These are phyloP conservation scores for Moesziomyces sp. DNA, from an alignment of 1,284 basidiomycete species.

Conservation along the genomic window DNA sequence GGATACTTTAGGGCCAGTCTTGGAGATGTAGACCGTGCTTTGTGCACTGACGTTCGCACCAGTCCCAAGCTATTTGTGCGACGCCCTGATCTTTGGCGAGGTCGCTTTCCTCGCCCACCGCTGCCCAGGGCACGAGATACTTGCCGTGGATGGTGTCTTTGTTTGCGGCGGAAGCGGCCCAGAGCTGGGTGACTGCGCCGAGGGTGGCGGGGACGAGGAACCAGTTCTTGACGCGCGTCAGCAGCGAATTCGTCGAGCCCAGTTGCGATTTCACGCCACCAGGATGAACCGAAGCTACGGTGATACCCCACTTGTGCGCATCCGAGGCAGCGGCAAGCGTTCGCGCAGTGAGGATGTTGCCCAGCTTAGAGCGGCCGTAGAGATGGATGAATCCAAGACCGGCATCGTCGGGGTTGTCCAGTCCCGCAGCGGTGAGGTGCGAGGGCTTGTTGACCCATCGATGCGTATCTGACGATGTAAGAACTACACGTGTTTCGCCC, in stretches of 20 bases:
- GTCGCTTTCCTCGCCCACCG: constrained; percentile 23
- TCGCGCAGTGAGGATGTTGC: constrained; percentile 33
- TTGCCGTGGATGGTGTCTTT: constrained; percentile 24
- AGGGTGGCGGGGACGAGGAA: constrained; percentile 28
- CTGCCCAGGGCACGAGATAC: constrained; percentile 54
- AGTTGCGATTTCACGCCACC: constrained; percentile 40
- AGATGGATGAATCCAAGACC: constrained; percentile 24
- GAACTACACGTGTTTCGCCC: constrained; percentile 32
- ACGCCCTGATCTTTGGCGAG: constrained; percentile 18
- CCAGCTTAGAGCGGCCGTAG: constrained; percentile 51
- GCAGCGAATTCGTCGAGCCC: constrained; percentile 2
- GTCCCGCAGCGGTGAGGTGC: constrained; percentile 18
- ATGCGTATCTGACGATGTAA: constrained; percentile 48
- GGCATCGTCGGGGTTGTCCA: constrained; percentile 5
- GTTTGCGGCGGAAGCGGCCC: constrained; percentile 27
- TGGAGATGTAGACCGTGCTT: constrained; percentile 10
- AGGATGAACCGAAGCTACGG: constrained; percentile 44
- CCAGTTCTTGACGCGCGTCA: constrained; percentile 28
- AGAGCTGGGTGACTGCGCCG: constrained; percentile 54
- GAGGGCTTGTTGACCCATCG: constrained; percentile 17
- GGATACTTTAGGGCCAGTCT: neutral
- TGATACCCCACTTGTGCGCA: constrained; percentile 26
- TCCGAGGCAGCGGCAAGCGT: constrained; percentile 27
- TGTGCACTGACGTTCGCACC: constrained; percentile 49
- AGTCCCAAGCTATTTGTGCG: constrained; percentile 25